Evolutionary conservation across 2,329 filamentous ascomycete genomes (phyloP).

Genomic region (Podosphaera leucotricha): DNA sequence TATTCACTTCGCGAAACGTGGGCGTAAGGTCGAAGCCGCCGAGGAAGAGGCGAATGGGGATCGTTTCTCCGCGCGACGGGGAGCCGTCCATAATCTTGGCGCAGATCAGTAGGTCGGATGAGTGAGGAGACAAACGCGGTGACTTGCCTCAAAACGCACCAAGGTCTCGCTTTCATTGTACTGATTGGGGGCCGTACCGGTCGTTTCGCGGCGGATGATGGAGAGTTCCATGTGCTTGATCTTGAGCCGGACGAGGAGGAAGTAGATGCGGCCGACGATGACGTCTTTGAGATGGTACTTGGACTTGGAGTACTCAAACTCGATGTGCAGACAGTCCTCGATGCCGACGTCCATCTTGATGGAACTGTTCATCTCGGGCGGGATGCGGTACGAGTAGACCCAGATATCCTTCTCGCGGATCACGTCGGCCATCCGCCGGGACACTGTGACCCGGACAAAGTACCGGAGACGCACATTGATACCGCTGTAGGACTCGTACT

Average conservation of each 20-base stretch:
- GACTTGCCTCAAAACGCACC: conserved; percentile 68
- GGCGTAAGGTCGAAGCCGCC: conserved; percentile 94
- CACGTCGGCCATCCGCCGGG: conserved; percentile 89
- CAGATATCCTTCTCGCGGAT: conserved; percentile 98
- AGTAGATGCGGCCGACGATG: conserved; percentile 96
- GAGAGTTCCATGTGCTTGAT: conserved; percentile 99
- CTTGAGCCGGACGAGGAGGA: conserved; percentile 86
- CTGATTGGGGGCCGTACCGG: conserved; percentile 87
- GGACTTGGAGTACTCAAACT: conserved; percentile 98
- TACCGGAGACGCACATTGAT: conserved; percentile 99
- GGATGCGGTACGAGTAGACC: conserved; percentile 97
- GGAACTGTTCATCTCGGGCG: conserved; percentile 88
- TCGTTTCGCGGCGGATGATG: conserved; percentile 92
- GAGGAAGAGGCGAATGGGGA: conserved; percentile 88
- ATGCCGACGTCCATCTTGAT: conserved; percentile 99
- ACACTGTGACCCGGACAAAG: conserved; percentile 92
- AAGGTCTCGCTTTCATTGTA: conserved; percentile 99
- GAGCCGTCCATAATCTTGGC: conserved; percentile 90
- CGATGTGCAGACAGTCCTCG: conserved; percentile 96
- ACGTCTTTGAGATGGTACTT: conserved; percentile 99
- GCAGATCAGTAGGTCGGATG: not conserved
- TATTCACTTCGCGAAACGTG: conserved; percentile 98
- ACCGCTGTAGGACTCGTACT: conserved; percentile 98
- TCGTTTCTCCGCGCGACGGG: conserved; percentile 80
- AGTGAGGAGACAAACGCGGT: not conserved